Percentiles rank a stretch among this genome's conserved stretches.
Evolutionary conservation across 495 filamentous ascomycete genomes (phyloP).

Genomic region (Neurospora pannonica): DNA sequence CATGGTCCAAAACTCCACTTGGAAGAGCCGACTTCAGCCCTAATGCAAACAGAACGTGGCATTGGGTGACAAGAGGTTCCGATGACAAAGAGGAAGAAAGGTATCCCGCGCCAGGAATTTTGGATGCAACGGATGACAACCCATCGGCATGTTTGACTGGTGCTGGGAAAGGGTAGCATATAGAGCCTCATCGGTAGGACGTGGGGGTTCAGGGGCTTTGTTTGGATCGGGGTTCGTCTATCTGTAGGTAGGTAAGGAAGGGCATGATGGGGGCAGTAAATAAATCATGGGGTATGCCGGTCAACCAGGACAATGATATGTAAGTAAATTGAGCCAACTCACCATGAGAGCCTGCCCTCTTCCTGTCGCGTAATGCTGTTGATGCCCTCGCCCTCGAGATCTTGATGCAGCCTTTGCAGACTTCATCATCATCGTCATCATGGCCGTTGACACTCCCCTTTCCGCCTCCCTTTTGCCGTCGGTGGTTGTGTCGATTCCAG

Average conservation of each 20-base stretch:
- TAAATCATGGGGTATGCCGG: neutral
- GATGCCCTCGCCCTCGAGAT: constrained; percentile 18
- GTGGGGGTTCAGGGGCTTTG: neutral
- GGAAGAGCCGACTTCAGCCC: neutral
- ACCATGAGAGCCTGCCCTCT: constrained; percentile 8
- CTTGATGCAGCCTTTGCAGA: constrained; percentile 23
- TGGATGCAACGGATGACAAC: neutral
- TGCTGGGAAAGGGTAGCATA: neutral
- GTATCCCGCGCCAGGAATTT: neutral
- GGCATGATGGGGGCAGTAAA: neutral
- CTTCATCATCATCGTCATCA: constrained; percentile 9
- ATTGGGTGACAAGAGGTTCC: neutral
- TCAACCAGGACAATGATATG: neutral
- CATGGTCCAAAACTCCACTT: neutral
- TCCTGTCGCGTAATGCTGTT: neutral
- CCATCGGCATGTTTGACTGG: neutral
- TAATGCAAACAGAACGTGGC: neutral
- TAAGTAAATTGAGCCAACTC: constrained; percentile 3
- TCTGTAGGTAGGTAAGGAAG: neutral
- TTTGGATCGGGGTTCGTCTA: neutral
- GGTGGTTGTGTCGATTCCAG: constrained; percentile 11
- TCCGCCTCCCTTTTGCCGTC: neutral
- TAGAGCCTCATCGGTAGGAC: neutral
- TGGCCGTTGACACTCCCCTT: neutral
- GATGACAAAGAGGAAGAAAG: neutral